phyloP scores from a whole-genome alignment of 495 filamentous ascomycete species.

The Lasiosphaeris hirsuta region DNA sequence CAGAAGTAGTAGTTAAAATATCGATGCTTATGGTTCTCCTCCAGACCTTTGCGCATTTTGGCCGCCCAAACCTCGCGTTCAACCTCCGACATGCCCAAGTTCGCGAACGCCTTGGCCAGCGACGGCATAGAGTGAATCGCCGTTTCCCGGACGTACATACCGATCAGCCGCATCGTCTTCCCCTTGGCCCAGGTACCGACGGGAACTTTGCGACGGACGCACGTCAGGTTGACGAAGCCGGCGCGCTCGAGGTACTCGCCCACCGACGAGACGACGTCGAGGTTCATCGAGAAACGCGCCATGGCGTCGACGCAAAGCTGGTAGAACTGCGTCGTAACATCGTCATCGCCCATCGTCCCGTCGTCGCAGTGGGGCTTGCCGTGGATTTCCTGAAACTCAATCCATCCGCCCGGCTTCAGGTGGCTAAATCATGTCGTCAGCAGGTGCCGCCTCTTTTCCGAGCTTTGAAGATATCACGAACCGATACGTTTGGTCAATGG shows the following conservation, averaged over 20 bases:
- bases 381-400: conserved; percentile 40
- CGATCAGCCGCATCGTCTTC: conserved; percentile 53
- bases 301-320: conserved; percentile 27
- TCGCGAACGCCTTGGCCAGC: conserved; percentile 50
- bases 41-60: conserved; percentile 29
- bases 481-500: conserved; percentile 29
- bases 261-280: conserved; percentile 43
- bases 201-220: conserved; percentile 50
- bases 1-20: conserved; percentile 39
- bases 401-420: conserved; percentile 34
- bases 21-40: conserved; percentile 30
- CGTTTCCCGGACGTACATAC: conserved; percentile 30
- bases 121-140: conserved; percentile 48
- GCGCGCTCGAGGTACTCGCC: conserved; percentile 46
- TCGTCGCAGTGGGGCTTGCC: conserved; percentile 37
- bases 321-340: conserved; percentile 30
- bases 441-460: background rate
- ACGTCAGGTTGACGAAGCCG: conserved; percentile 58
- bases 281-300: conserved; percentile 34
- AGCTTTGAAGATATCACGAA: conserved; percentile 16
- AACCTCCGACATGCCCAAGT: conserved; percentile 31
- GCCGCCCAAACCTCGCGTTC: conserved; percentile 32
- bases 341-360: conserved; percentile 27
- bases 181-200: conserved; percentile 56
- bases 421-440: conserved; percentile 14